Evolutionary conservation across 2,329 filamentous ascomycete genomes (phyloP).

Genomic region (Triangularia verruculosa): DNA sequence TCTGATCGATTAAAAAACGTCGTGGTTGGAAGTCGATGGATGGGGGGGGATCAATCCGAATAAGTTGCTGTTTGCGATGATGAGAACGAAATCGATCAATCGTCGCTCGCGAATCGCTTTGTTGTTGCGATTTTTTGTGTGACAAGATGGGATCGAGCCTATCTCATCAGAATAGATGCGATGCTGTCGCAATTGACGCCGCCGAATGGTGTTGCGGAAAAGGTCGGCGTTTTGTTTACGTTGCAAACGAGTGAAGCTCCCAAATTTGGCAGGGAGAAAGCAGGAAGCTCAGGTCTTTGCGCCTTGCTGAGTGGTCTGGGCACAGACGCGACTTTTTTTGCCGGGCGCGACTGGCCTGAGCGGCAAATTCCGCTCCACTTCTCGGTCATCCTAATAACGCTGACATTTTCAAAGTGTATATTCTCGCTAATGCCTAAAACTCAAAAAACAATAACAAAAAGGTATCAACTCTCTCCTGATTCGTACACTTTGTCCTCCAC

Average conservation of each 20-base stretch:
- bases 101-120: not conserved
- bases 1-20: not conserved
- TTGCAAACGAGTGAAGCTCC: not conserved
- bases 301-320: not conserved
- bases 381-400: not conserved
- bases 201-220: not conserved
- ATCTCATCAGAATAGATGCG: not conserved
- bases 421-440: not conserved
- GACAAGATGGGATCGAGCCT: not conserved
- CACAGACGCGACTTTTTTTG: conserved; percentile 25
- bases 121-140: not conserved
- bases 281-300: not conserved
- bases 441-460: not conserved
- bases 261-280: not conserved
- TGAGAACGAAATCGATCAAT: not conserved
- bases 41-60: not conserved
- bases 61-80: not conserved
- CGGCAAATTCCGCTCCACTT: conserved; percentile 21
- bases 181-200: not conserved
- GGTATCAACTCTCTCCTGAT: not conserved
- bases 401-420: not conserved
- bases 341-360: conserved; percentile 11
- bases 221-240: not conserved
- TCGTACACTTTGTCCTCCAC: not conserved
- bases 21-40: not conserved